Conservation (phyloP, 306 rosid species). For the Malus sieversii region DNA sequence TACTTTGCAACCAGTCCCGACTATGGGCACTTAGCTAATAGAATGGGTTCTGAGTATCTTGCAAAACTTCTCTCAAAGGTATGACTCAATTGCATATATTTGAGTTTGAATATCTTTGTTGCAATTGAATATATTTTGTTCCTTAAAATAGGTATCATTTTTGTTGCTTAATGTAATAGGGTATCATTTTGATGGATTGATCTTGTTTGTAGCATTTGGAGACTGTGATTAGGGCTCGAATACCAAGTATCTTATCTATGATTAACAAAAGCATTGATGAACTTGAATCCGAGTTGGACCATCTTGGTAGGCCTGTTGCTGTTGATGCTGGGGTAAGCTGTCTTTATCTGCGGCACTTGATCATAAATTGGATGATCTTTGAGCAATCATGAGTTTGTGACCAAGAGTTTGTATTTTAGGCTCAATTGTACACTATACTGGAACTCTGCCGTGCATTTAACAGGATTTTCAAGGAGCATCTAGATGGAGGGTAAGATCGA, state of each 20-base stretch:
- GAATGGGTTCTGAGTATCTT: conserved; percentile 97
- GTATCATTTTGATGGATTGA: conserved; percentile 17
- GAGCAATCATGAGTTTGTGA: conserved; percentile 1
- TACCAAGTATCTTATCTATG: conserved; percentile 72
- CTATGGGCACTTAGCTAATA: conserved; percentile 76
- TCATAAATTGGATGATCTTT: not conserved
- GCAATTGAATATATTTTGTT: not conserved
- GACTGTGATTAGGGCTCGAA: conserved; percentile 64
- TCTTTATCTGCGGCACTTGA: conserved; percentile 3
- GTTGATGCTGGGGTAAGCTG: conserved; percentile 82
- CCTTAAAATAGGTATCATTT: not conserved
- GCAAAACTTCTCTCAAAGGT: conserved; percentile 97
- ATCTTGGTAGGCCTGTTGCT: conserved; percentile 81
- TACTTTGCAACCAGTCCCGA: conserved; percentile 90
- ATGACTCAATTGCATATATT: not conserved
- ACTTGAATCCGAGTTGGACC: conserved; percentile 85
- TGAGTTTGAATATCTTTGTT: not conserved
- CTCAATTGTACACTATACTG: conserved; percentile 82
- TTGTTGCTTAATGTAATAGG: not conserved
- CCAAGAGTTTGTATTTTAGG: conserved; percentile 39
- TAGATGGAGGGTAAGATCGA: conserved; percentile 85
- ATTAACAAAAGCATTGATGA: conserved; percentile 82
- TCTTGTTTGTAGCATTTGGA: conserved; percentile 68
- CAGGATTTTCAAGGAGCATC: conserved; percentile 91
- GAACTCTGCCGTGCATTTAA: conserved; percentile 97